Evolutionary conservation across 2,329 filamentous ascomycete genomes (phyloP), one percentile per base, ranked within the genome.

Genomic region (Clonostachys chloroleuca): DNA sequence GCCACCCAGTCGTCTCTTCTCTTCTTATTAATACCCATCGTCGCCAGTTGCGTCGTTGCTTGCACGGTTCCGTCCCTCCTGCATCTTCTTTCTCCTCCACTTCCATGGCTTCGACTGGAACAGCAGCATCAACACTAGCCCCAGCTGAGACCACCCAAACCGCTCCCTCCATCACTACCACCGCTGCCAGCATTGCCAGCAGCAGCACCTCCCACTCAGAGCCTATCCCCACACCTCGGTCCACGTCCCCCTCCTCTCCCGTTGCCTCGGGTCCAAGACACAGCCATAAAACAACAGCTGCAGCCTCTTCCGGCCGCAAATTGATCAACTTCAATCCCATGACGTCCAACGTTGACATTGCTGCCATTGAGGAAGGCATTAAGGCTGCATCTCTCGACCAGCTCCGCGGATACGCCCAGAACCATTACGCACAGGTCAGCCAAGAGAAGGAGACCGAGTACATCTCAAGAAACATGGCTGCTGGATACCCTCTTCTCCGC

Each of bases 381-480:
- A 81, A 78, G 59, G 75, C 78, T 69, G 72, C 80, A 47, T 67
- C 75, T 47, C 74, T 84, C 44, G 80, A 84, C 58, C 75, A 80
- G 52, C 72, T 83, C 54, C 73, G 77, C 54, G 81, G 81, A 51
- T 84, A 84, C 63, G 65, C 72, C 55, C 75, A 80, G 60, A 71
- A 78, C 59, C 69, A 74, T 60, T 83, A 75, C 55, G 68, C 67
- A 51, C 74, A 79, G 59, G 73, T 84, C 54, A 68, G 76, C 52
- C 81, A 85, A 58, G 61, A 70, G 52, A 63, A 66, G 40, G 57
- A 67, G 45, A 82, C 78, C 42, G 73, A 83, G 52, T 81, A 83
- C 60, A 56, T 80, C 43, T 53, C 71, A 42, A 64, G 79, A 58
- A 62, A 66, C 47, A 64, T 73, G 54, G 81, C 81, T 52, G 67